A percentile compares a stretch with the other conserved stretches of the same genome.
These are phyloP conservation scores for Madurella mycetomatis DNA, from an alignment of 2,329 filamentous ascomycete species.

Conservation along the genomic window DNA sequence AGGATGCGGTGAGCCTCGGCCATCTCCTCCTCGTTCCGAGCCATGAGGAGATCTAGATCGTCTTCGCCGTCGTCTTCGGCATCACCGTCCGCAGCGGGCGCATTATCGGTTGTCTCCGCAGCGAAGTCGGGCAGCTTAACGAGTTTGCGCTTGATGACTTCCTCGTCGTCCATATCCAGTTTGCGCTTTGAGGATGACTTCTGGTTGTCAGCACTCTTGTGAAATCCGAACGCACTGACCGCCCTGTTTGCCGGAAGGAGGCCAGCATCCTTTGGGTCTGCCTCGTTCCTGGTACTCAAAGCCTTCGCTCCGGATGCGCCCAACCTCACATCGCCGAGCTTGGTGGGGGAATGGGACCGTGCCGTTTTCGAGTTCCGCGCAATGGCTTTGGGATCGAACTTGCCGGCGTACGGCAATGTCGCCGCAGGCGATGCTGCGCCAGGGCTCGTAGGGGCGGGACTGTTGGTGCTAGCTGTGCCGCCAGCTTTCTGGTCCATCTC, in stretches of 20 bases:
- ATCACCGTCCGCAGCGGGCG: constrained; percentile 56
- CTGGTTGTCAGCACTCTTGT: constrained; percentile 62
- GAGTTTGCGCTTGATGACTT: constrained; percentile 79
- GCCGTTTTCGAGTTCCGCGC: constrained; percentile 69
- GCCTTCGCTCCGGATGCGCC: constrained; percentile 2
- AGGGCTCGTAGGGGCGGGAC: constrained; percentile 41
- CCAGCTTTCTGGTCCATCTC: constrained; percentile 69
- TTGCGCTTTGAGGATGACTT: constrained; percentile 68
- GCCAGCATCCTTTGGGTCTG: constrained; percentile 23
- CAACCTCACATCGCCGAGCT: constrained; percentile 34
- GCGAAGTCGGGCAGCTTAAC: constrained; percentile 81
- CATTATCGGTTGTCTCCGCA: constrained; percentile 57
- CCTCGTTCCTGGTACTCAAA: constrained; percentile 24
- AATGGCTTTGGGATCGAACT: constrained; percentile 83
- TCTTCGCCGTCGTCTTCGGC: constrained; percentile 66
- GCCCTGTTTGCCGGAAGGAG: constrained; percentile 55
- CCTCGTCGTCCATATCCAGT: constrained; percentile 83
- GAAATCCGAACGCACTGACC: constrained; percentile 79
- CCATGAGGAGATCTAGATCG: constrained; percentile 57
- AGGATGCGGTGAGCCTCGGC: constrained; percentile 80
- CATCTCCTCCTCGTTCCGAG: constrained; percentile 79
- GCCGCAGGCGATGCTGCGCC: constrained; percentile 47
- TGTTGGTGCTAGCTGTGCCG: constrained; percentile 27
- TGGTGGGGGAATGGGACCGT: constrained; percentile 50
- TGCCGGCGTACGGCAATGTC: constrained; percentile 63